Evolutionary conservation across 768 basidiomycete species (phyloP).

Genomic region (Lentinus tigrinus): DNA sequence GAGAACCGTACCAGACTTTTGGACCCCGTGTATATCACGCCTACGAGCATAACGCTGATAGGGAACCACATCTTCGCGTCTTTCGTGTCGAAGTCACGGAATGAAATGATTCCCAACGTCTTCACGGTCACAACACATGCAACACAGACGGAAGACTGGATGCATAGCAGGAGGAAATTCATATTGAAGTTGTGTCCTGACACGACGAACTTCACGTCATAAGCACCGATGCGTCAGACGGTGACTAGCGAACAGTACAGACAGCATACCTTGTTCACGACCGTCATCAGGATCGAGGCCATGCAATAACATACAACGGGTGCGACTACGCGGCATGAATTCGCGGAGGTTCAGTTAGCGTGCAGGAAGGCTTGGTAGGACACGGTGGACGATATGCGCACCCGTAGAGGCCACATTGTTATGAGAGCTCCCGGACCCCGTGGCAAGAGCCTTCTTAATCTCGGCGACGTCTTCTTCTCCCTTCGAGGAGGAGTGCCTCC

Average conservation of each 20-base stretch:
- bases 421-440: conserved; percentile 25
- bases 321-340: conserved; percentile 49
- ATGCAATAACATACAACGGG: conserved; percentile 88
- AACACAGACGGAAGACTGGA: conserved; percentile 89
- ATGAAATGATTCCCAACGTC: conserved; percentile 73
- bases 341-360: neutral
- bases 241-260: neutral
- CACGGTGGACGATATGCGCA: conserved; percentile 16
- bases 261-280: conserved; percentile 83
- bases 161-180: conserved; percentile 91
- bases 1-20: conserved; percentile 89
- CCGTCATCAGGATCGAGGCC: conserved; percentile 94
- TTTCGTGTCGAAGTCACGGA: conserved; percentile 76
- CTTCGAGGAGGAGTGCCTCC: neutral
- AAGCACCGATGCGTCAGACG: neutral
- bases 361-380: neutral
- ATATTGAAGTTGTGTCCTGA: conserved; percentile 92
- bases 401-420: conserved; percentile 27
- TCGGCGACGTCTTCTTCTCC: conserved; percentile 48
- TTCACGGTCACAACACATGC: conserved; percentile 74
- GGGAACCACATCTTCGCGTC: conserved; percentile 96
- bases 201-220: conserved; percentile 78
- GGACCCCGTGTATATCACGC: conserved; percentile 96
- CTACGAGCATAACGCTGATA: conserved; percentile 87
- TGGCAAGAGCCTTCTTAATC: conserved; percentile 49